Base-by-base conservation (phyloP, 768 basidiomycete genomes). In the Tulasnella sp. region DNA sequence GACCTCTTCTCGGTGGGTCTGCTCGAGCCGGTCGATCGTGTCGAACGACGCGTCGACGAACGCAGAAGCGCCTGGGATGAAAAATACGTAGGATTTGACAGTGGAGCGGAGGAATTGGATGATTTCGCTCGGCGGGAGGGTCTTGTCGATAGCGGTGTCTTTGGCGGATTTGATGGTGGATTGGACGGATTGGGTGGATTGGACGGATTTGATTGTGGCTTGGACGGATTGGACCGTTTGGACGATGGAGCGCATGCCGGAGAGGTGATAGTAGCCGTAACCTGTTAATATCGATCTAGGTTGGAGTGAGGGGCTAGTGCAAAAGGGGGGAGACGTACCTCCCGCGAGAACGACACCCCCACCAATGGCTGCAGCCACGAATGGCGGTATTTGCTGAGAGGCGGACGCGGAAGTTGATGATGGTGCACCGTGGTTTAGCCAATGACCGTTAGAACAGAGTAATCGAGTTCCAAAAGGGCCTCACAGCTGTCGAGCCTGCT, bases 11-110 rank as follows among this genome's bases (percentile, higher is more conserved):
- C 82, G 78, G 68, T 87, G 85, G 19, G 82, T 80, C 38, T 84
- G 82, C 39, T 83, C 81, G 17, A 85, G 79, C 72, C 83, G 80
- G 67, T 85, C 85, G 52, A 86, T 78, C n/a, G 80, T 79, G 79
- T 87, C 85, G 78, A 88, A 87, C 0, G 82, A 84, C 64, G 77
- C 79, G 81, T 87, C 86, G 74, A 87, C 82, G 54, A 84, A 76
- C 6, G 81, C 69, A 1, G 81, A 82, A 0, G 85, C 82, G 2
- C 84, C 84, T 1, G 86, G 86, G 39, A 87, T 78, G 70, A 83
- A 77, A 39, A 81, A 81, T 37, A 84, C 81, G 79, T 86, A 86
- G 14, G 84, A 81, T 79, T 85, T 86, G 36, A 83, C 83, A 39
- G 84, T 82, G 45, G 79, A 75, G 74, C 86, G 85, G 29, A 87